phyloP scores from a whole-genome alignment of 768 basidiomycete species.

The Hysterangium stoloniferum region DNA sequence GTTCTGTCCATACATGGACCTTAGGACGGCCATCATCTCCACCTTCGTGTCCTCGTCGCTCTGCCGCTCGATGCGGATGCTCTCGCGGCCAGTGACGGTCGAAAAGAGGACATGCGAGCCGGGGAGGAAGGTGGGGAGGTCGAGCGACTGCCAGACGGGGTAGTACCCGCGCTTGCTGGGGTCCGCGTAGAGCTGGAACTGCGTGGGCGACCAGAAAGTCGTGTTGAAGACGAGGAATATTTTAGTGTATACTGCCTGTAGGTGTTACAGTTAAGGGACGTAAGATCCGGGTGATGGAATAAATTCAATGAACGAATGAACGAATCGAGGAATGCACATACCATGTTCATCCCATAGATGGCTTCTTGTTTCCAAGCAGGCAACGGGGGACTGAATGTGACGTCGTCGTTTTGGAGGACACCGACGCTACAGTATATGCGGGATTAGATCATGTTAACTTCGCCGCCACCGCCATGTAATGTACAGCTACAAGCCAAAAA shows the following conservation, averaged over 20 bases:
- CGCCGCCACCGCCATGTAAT: not conserved
- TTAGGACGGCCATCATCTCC: slow-evolving; percentile 52
- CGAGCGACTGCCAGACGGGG: slow-evolving; percentile 61
- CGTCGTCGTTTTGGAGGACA: slow-evolving; percentile 11
- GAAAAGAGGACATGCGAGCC: slow-evolving; percentile 52
- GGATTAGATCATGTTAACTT: not conserved
- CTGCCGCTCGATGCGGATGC: slow-evolving; percentile 49
- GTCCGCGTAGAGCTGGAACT: slow-evolving; percentile 8
- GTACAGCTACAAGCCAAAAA: not conserved
- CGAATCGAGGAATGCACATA: too few relatives aligned
- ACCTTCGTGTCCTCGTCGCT: slow-evolving; percentile 36
- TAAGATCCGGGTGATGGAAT: too few relatives aligned
- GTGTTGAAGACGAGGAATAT: slow-evolving; percentile 10
- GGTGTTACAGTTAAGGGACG: too few relatives aligned
- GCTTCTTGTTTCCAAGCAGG: slow-evolving; percentile 13
- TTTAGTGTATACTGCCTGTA: slow-evolving; percentile 12
- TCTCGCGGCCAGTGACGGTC: slow-evolving; percentile 51
- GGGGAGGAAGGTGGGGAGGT: slow-evolving; percentile 49
- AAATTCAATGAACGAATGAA: too few relatives aligned
- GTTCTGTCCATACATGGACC: slow-evolving; percentile 44
- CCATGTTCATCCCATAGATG: slow-evolving; percentile 12
- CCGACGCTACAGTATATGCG: slow-evolving; percentile 1
- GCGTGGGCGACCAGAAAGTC: slow-evolving; percentile 10
- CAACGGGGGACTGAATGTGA: slow-evolving; percentile 6
- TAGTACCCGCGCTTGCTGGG: slow-evolving; percentile 44